Conservation (phyloP, 1,284 basidiomycete genomes). For the Chondrostereum purpureum region DNA sequence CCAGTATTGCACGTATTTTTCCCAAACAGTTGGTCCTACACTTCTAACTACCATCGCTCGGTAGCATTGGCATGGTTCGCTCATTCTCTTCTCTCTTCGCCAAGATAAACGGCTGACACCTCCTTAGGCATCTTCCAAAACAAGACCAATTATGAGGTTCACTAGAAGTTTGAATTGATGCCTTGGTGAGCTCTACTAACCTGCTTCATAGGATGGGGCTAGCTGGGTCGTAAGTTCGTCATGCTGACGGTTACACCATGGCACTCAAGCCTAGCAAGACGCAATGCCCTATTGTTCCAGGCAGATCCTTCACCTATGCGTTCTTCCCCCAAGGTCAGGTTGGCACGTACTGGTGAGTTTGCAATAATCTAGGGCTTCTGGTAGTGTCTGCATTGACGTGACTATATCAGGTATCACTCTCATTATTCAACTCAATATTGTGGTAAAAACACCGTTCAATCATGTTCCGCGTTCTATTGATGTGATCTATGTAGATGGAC, state of each 20-base stretch:
- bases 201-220: slow-evolving; percentile 18
- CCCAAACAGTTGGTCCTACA: slow-evolving; percentile 1
- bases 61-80: slow-evolving; percentile 20
- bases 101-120: no score
- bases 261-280: background rate
- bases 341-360: slow-evolving; percentile 34
- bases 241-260: background rate
- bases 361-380: no score
- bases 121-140: slow-evolving; percentile 13
- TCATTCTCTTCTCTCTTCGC: background rate
- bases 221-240: background rate
- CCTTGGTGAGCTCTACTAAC: no score
- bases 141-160: slow-evolving; percentile 12
- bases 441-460: slow-evolving; percentile 12
- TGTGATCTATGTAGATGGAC: slow-evolving; percentile 27
- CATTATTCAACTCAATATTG: slow-evolving; percentile 32
- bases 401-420: slow-evolving; percentile 30
- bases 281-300: slow-evolving; percentile 23
- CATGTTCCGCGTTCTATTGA: no score
- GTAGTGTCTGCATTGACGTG: no score
- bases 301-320: slow-evolving; percentile 25
- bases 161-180: no score
- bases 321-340: slow-evolving; percentile 24
- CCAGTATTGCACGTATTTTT: slow-evolving; percentile 18
- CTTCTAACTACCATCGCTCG: background rate